These are phyloP conservation scores for Backusella circina DNA, from an alignment of 192 early-diverging fungal species.

Conservation along the genomic window DNA sequence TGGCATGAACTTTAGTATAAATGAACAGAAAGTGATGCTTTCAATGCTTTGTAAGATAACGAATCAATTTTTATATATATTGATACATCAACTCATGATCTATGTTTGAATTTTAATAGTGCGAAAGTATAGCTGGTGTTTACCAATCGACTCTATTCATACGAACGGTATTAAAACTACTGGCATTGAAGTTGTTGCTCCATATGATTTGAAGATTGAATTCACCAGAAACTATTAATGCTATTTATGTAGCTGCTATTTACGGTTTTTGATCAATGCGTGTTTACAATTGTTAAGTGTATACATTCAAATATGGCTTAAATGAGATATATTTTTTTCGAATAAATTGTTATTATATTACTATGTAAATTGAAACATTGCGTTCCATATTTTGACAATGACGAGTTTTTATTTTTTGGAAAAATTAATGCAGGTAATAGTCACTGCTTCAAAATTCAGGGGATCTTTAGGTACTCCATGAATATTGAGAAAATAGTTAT, in stretches of 20 bases:
- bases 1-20: conserved; percentile 57
- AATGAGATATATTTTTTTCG: too few species aligned
- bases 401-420: too few species aligned
- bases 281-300: too few species aligned
- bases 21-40: conserved; percentile 53
- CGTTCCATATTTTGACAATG: too few species aligned
- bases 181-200: conserved; percentile 7
- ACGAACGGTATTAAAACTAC: background rate
- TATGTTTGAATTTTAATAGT: background rate
- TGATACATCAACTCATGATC: background rate
- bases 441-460: too few species aligned
- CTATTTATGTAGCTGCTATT: background rate
- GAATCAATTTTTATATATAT: background rate
- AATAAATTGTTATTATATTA: too few species aligned
- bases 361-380: too few species aligned
- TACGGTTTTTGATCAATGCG: too few species aligned
- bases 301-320: too few species aligned
- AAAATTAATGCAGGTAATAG: too few species aligned
- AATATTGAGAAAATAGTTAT: too few species aligned
- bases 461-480: too few species aligned
- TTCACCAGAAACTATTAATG: conserved; percentile 15
- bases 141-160: conserved; percentile 23
- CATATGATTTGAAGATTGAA: background rate
- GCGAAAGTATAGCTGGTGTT: conserved; percentile 19
- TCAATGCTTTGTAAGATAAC: conserved; percentile 34